Percentiles rank a stretch among this genome's conserved stretches.
Conservation (phyloP, 148 eudicot species). For the Mesembryanthemum crystallinum region DNA sequence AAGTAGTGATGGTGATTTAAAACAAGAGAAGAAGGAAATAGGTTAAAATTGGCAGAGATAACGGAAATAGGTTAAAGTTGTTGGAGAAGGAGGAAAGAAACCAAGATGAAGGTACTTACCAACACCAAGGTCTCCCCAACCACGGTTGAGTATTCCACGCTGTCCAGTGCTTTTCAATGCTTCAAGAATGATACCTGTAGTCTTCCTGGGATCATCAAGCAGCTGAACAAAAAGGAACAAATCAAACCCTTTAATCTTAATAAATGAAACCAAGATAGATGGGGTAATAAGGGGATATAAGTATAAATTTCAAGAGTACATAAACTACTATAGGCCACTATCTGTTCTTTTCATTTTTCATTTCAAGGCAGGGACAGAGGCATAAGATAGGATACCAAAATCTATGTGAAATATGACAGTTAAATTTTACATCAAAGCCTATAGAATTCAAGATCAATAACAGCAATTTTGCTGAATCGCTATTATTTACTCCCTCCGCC, state of each 20-base stretch:
- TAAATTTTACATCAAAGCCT: no score
- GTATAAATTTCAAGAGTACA: neutral
- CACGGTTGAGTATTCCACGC: slow-evolving; percentile 87
- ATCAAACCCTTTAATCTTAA: neutral
- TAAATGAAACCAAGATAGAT: neutral
- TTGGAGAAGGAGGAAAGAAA: slow-evolving; percentile 1
- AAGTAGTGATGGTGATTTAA: neutral
- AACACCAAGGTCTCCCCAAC: slow-evolving; percentile 96
- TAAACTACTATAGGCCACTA: neutral
- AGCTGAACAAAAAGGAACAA: slow-evolving; percentile 43
- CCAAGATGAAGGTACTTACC: slow-evolving; percentile 46
- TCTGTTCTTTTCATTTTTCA: neutral
- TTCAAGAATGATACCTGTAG: slow-evolving; percentile 76
- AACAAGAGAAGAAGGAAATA: slow-evolving; percentile 1
- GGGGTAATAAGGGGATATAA: neutral
- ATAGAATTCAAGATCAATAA: no score
- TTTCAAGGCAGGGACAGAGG: neutral
- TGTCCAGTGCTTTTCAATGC: slow-evolving; percentile 78
- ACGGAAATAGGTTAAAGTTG: slow-evolving; percentile 9
- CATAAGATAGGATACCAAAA: no score
- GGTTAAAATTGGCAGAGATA: slow-evolving; percentile 7
- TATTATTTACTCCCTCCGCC: no score
- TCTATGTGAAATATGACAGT: no score
- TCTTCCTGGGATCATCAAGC: slow-evolving; percentile 73
- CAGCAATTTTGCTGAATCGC: no score